phyloP scores from a whole-genome alignment of 2,329 filamentous ascomycete genomes.

The Talaromyces albobiverticillius region DNA sequence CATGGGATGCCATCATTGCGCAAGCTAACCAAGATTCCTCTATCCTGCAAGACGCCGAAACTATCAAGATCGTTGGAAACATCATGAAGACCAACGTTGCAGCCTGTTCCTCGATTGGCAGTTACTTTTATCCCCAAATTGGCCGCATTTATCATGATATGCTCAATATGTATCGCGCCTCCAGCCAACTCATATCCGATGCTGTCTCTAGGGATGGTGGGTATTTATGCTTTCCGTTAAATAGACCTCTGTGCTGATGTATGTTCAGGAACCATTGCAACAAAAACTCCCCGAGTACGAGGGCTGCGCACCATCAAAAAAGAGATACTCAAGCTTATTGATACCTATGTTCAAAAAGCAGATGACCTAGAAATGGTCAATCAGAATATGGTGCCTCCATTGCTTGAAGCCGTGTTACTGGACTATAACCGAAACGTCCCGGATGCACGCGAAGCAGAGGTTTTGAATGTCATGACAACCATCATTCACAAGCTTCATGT shows the following conservation, averaged over 20 bases:
- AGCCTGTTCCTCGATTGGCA: slow-evolving; percentile 93
- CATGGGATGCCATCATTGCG: slow-evolving; percentile 93
- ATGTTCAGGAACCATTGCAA: slow-evolving; percentile 74
- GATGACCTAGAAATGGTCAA: slow-evolving; percentile 94
- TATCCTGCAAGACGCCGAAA: slow-evolving; percentile 86
- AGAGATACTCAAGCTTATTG: slow-evolving; percentile 96
- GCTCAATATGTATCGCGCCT: slow-evolving; percentile 97
- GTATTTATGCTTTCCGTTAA: slow-evolving; percentile 17
- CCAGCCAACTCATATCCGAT: slow-evolving; percentile 94
- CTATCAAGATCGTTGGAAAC: slow-evolving; percentile 97
- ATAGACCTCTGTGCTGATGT: slow-evolving; percentile 3
- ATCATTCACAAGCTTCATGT: slow-evolving; percentile 96
- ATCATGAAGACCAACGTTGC: slow-evolving; percentile 99
- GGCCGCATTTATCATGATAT: slow-evolving; percentile 97
- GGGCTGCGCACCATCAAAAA: slow-evolving; percentile 98
- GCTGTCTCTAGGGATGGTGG: slow-evolving; percentile 80
- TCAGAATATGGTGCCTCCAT: slow-evolving; percentile 88
- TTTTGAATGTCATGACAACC: slow-evolving; percentile 94
- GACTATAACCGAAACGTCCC: slow-evolving; percentile 98
- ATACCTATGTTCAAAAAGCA: slow-evolving; percentile 96
- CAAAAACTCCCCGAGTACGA: slow-evolving; percentile 95
- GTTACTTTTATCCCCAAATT: slow-evolving; percentile 97
- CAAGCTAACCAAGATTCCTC: slow-evolving; percentile 80
- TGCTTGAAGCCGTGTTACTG: slow-evolving; percentile 87
- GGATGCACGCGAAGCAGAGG: slow-evolving; percentile 92